Percentiles rank a stretch among this genome's conserved stretches.
Evolutionary conservation across 768 basidiomycete genomes (phyloP).

Genomic region (Pisolithus orientalis): DNA sequence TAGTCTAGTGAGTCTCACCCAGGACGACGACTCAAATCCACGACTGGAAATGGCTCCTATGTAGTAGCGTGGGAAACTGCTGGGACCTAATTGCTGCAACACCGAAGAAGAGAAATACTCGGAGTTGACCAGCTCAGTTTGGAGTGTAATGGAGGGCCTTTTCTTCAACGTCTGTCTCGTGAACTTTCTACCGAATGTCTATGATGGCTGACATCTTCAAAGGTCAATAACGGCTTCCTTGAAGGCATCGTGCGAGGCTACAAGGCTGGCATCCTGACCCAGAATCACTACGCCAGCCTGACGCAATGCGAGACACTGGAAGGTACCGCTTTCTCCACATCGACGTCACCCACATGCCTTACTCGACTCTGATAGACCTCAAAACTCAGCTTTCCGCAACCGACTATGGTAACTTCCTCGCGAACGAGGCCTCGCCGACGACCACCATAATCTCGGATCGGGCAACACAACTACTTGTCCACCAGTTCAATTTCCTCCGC

Average conservation of each 20-base stretch:
- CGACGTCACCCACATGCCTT: not conserved
- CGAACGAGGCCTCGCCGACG: slow-evolving; percentile 89
- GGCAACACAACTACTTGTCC: slow-evolving; percentile 90
- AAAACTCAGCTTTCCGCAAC: slow-evolving; percentile 92
- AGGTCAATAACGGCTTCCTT: slow-evolving; percentile 72
- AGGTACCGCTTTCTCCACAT: slow-evolving; percentile 40
- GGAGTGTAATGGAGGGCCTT: slow-evolving; percentile 66
- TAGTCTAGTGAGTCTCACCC: too few species aligned
- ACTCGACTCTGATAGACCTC: slow-evolving; percentile 57
- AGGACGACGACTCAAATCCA: too few species aligned
- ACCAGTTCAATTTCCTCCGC: slow-evolving; percentile 94
- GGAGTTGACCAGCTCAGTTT: not conserved
- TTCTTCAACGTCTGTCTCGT: slow-evolving; percentile 70
- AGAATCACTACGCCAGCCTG: slow-evolving; percentile 86
- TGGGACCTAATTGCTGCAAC: not conserved
- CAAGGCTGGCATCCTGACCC: slow-evolving; percentile 86
- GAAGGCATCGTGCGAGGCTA: slow-evolving; percentile 87
- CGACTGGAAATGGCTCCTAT: not conserved
- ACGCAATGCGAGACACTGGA: slow-evolving; percentile 97
- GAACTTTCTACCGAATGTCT: not conserved
- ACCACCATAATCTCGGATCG: slow-evolving; percentile 96
- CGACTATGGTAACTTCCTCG: slow-evolving; percentile 97
- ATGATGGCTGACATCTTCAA: slow-evolving; percentile 9
- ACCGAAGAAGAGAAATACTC: too few species aligned
- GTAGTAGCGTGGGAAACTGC: not conserved